Base-by-base conservation (phyloP, 495 filamentous ascomycete genomes). In the Penicillium malachiteum region DNA sequence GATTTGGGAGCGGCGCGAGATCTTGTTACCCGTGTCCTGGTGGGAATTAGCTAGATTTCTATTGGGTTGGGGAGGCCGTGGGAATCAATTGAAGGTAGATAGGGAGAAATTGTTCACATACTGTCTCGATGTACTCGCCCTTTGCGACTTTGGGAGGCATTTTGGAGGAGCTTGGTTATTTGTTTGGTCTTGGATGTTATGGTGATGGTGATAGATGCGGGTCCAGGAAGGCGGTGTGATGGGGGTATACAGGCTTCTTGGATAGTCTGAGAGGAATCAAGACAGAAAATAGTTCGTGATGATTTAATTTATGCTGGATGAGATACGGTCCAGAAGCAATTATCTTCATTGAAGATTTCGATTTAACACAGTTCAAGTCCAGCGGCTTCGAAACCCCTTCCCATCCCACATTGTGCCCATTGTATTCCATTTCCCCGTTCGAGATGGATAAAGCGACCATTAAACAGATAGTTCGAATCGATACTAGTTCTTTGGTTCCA, bases 1-100 rank as follows among this genome's bases (percentile, higher is more conserved):
- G 59, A 98, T 88, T 63, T 87, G 84, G 48, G 88, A 86, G 48
- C 90, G 89, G 62, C 94, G 90, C 35, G 92, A 93, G 60, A 98
- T 92, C 79, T 97, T 97, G 81, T 98, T 98, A 58, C 94, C 94
- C 30, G 92, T 97, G 76, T 96, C 92, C 91, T 96, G 56, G 51
- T 53, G n/a, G 26, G 33, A 38, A 48, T 43, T 48, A 51, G 43
- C 57, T 49, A 43, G 41, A 12, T 47, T 40, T 16, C 1, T 52
- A 4, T 26, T 26, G 21, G 21, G 4, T 2, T 4, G 2, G 21
- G 21, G 21, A 26, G 26, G 26, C 14, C 38, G 38, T 11, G 40
- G 45, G 11, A 34, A 32, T 18, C 5, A 18, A 48, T 41, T 43
- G 44, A 11, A 21, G 5, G n/a, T 45, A 13, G 13, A 9, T 32